Base-by-base conservation (phyloP, 768 basidiomycete genomes). In the Suillus fuscotomentosus region DNA sequence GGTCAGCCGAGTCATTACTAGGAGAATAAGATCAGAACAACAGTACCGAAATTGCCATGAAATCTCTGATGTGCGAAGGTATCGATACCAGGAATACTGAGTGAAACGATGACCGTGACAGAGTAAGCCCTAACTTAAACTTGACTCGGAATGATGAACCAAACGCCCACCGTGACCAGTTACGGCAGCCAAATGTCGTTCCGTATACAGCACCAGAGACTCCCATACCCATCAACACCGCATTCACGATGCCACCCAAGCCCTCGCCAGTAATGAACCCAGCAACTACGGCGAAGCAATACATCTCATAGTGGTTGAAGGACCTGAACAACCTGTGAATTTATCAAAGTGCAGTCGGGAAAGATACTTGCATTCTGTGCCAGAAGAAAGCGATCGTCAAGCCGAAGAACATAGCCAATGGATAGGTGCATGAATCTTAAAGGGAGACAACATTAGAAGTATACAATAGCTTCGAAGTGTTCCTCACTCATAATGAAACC, bases 261-360 rank as follows among this genome's bases (percentile, higher is more conserved):
- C 79, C 79, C 55, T 79, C 79, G 11, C 80, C 79, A 13, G 79
- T 77, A 41, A 81, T 73, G 66, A 78, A 74, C 38, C 78, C 79
- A 14, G 80, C 75, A 31, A 78, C 77, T 22, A 80, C 54, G 14
- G 78, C 73, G 56, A 76, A 81, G 24, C 73, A 75, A 62, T 75
- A 77, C 71, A 50, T 61, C 45, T 66, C 61, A 20, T 68, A 70
- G 39, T 57, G 36, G 6, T 3, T 24, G 51, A 47, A 66, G 22
- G 55, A 57, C 34, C 62, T 63, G 42, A 34, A 62, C 3, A 39
- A 8, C 24, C 36, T 54, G 39, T 62, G 22, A 27, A 56, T 6
- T n/a, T 5, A 39, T 57, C 9, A 41, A 10, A 27, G 11, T 10
- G 9, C 11, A 11, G 15, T 17, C 27, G 9, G 14, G 22, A 57